Evolutionary conservation across 306 rosid genomes (phyloP).

Genomic region (Senna siamea): DNA sequence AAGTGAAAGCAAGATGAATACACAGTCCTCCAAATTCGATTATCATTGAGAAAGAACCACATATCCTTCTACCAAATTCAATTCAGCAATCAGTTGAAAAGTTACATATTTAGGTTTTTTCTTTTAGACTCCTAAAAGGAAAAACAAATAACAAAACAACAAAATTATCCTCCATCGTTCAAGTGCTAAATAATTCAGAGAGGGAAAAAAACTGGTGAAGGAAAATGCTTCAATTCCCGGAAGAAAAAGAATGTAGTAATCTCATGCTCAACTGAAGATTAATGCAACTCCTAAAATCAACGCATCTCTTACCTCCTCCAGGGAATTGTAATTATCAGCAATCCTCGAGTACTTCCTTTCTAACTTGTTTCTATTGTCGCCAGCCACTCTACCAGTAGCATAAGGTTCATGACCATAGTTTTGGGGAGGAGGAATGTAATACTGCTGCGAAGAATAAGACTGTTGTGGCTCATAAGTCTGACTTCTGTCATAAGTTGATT

Average conservation of each 20-base stretch:
- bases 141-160: background rate
- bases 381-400: slow-evolving; percentile 33
- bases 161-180: background rate
- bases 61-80: slow-evolving; percentile 5
- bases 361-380: slow-evolving; percentile 41
- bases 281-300: slow-evolving; percentile 7
- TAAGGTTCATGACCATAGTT: slow-evolving; percentile 45
- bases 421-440: slow-evolving; percentile 46
- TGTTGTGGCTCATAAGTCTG: slow-evolving; percentile 53
- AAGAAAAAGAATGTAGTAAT: background rate
- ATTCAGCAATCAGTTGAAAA: slow-evolving; percentile 13
- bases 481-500: slow-evolving; percentile 48
- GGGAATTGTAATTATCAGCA: slow-evolving; percentile 71
- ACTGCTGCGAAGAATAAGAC: slow-evolving; percentile 48
- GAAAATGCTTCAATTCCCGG: slow-evolving; percentile 13
- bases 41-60: slow-evolving; percentile 8
- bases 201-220: background rate
- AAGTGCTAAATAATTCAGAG: background rate
- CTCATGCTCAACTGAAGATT: slow-evolving; percentile 19
- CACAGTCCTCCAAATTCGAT: background rate
- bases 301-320: slow-evolving; percentile 65
- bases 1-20: slow-evolving; percentile 8
- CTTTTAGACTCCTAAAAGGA: slow-evolving; percentile 5
- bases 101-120: background rate
- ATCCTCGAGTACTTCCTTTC: slow-evolving; percentile 87